phyloP scores from a whole-genome alignment of 2,329 filamentous ascomycete species.

The Colletotrichum paranaense region DNA sequence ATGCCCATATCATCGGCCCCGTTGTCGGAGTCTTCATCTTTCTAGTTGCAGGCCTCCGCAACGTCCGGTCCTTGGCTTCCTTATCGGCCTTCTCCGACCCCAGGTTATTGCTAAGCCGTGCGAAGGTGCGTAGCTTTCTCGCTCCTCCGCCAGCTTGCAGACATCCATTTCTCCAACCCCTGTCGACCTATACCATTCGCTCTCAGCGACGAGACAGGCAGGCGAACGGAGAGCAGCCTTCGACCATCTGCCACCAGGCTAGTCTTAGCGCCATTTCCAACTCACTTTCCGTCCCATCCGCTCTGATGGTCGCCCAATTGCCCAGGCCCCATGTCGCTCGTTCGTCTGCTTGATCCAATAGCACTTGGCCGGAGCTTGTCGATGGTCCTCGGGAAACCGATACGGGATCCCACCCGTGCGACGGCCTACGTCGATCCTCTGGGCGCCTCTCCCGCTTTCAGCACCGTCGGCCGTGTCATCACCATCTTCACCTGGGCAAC shows the following conservation, averaged over 20 bases:
- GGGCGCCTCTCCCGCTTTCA: constrained; percentile 31
- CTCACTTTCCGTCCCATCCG: constrained; percentile 18
- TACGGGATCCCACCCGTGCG: not conserved
- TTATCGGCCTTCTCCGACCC: constrained; percentile 18
- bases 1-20: not conserved
- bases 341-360: constrained; percentile 1
- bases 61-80: not conserved
- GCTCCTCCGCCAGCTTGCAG: constrained; percentile 13
- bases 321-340: not conserved
- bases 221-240: constrained; percentile 11
- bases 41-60: not conserved
- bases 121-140: not conserved
- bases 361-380: not conserved
- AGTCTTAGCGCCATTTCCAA: constrained; percentile 7
- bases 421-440: constrained; percentile 21
- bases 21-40: not conserved
- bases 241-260: constrained; percentile 4
- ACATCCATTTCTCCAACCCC: constrained; percentile 11
- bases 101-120: not conserved
- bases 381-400: constrained; percentile 1
- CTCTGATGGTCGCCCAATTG: constrained; percentile 16
- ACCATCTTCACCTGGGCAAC: constrained; percentile 8
- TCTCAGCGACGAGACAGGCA: constrained; percentile 19
- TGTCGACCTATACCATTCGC: constrained; percentile 9
- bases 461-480: constrained; percentile 22